Evolutionary conservation across 805 yeast genomes (phyloP), one percentile per base, ranked within the genome.

Genomic region (Candida boidinii): DNA sequence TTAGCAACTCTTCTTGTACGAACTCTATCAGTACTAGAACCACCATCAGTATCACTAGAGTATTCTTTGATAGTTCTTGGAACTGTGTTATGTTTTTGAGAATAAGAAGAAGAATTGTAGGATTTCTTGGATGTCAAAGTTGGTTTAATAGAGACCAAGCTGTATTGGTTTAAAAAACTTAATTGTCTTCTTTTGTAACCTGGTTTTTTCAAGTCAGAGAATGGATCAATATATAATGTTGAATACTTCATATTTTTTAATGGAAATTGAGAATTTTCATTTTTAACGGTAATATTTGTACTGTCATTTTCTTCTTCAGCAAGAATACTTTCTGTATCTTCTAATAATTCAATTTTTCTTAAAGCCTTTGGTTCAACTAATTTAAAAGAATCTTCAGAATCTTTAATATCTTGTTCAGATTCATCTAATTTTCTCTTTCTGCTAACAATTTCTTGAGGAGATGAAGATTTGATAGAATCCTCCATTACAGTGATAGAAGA

Each of bases 1-100:
- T 63, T 66, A 7, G 62, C 68, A 23, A 66, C 55, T 46, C 80
- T 66, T 58, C 82, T 69, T 1, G 83, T 76, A 58, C 81, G 68
- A 23, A 76, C 69, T 46, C 71, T 66, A 34, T 72, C 78, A 12
- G 60, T 61, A 16, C 60, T 50, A 29, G 55, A 58, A 8, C 49
- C 48, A n/a, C 54, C 45, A 25, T 65, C 64, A 16, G 56, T 51
- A 29, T 49, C 45, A 24, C 42, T 43, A 23, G 49, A 39, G 18
- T 42, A 38, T 31, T 48, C 39, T 17, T 48, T 47, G 38, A 48
- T 45, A 13, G 49, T 35, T 37, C 50, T 43, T 23, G 62, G 49
- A 23, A 51, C 46, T 6, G 58, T 46, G 20, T 47, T 45, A 33
- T 43, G 23, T 26, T 24, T 26, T 31, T 26, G 15, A 13, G 33